Conservation (phyloP, 1,284 basidiomycete genomes). For the Ceratobasidium sp. region DNA sequence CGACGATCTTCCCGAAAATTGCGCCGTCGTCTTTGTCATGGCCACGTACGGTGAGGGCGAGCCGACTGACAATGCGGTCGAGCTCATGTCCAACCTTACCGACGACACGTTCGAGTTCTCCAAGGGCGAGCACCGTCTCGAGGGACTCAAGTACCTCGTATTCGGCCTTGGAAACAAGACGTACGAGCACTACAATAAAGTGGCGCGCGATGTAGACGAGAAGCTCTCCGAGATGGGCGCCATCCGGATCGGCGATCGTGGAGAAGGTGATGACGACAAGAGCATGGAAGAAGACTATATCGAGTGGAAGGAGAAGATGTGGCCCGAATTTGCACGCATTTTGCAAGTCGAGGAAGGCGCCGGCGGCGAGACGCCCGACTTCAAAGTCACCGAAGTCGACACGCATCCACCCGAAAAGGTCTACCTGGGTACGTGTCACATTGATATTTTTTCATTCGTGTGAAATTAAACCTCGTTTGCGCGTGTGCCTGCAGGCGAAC, state of each 20-base stretch:
- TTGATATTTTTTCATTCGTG: conserved; percentile 14
- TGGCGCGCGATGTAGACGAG: conserved; percentile 81
- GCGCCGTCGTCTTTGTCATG: conserved; percentile 91
- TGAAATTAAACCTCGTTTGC: neutral
- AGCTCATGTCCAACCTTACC: conserved; percentile 89
- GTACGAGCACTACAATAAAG: conserved; percentile 94
- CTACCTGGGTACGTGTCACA: conserved; percentile 72
- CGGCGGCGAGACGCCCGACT: conserved; percentile 95
- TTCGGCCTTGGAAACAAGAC: conserved; percentile 96
- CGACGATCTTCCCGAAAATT: conserved; percentile 87
- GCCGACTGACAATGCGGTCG: conserved; percentile 98
- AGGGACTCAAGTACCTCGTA: conserved; percentile 92
- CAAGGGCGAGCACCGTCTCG: conserved; percentile 77
- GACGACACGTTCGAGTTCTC: conserved; percentile 88
- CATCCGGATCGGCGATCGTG: conserved; percentile 85
- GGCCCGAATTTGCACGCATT: conserved; percentile 81
- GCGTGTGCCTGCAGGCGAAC: conserved; percentile 68
- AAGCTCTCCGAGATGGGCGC: conserved; percentile 83
- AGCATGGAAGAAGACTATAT: conserved; percentile 99
- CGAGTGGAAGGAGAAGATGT: conserved; percentile 99
- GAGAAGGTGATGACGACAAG: conserved; percentile 98
- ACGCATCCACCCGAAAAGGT: conserved; percentile 82
- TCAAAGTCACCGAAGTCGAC: conserved; percentile 84
- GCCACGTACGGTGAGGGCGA: conserved; percentile 99
- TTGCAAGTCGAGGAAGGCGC: conserved; percentile 95